These are phyloP conservation scores for Plasmodium fragile DNA, from an alignment of 169 alveolate genomes.

Conservation along the genomic window DNA sequence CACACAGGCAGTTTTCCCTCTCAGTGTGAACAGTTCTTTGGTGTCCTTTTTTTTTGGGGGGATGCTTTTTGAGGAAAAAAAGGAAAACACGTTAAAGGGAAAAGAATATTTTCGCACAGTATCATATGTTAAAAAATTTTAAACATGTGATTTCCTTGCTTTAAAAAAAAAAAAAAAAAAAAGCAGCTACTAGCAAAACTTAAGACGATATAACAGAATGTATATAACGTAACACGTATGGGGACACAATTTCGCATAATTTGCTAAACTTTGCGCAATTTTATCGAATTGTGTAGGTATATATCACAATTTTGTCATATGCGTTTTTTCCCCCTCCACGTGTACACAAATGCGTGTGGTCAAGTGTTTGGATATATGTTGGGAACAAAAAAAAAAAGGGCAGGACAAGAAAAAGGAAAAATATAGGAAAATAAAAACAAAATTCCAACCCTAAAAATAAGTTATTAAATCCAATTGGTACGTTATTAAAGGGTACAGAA, in stretches of 20 bases:
- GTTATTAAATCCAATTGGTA: not conserved
- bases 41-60: not conserved
- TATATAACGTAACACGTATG: not conserved
- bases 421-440: not conserved
- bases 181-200: not conserved
- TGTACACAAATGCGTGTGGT: not conserved
- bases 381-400: not conserved
- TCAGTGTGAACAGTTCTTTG: not conserved
- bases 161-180: not conserved
- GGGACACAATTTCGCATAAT: constrained; percentile 8
- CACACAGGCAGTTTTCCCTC: not conserved
- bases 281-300: not conserved
- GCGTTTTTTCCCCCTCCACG: not conserved
- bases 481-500: not conserved
- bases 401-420: too few relatives aligned
- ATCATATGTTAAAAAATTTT: not conserved
- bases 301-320: not conserved
- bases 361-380: not conserved
- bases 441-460: too few relatives aligned
- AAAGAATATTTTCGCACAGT: not conserved
- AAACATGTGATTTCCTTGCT: not conserved
- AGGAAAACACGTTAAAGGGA: not conserved
- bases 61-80: not conserved
- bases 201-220: not conserved
- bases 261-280: not conserved